Percentiles rank a stretch among this genome's conserved stretches.
These are phyloP conservation scores for Fraxinus angustifolia DNA, from an alignment of 305 asterid species.

Conservation along the genomic window DNA sequence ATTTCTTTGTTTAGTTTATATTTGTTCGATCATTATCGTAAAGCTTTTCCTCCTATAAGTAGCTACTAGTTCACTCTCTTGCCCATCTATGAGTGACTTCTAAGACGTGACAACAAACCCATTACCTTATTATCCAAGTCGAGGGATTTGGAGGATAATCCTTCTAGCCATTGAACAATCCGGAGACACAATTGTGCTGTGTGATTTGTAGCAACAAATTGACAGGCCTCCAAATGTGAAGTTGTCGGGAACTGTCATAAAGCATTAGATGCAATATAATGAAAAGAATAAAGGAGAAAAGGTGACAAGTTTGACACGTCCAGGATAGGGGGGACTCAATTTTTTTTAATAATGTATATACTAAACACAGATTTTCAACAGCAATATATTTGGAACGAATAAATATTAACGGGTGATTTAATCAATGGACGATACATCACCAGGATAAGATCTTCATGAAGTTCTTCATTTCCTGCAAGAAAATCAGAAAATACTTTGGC, in stretches of 20 bases:
- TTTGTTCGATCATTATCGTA: neutral
- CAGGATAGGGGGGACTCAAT: neutral
- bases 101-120: conserved; percentile 1
- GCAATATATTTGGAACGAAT: conserved; percentile 20
- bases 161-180: conserved; percentile 98
- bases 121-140: conserved; percentile 86
- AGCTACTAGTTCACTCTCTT: neutral
- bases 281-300: conserved; percentile 13
- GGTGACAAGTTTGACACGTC: conserved; percentile 6
- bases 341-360: conserved; percentile 6
- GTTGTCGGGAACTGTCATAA: conserved; percentile 72
- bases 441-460: conserved; percentile 65
- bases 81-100: neutral
- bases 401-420: conserved; percentile 11
- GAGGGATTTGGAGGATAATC: conserved; percentile 83
- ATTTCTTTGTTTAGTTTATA: conserved; percentile 3
- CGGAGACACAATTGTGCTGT: conserved; percentile 87
- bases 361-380: conserved; percentile 19
- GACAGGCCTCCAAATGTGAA: conserved; percentile 91
- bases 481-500: conserved; percentile 24
- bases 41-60: neutral
- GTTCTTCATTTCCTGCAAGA: conserved; percentile 83
- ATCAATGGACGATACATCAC: conserved; percentile 39
- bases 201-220: conserved; percentile 66
- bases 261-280: conserved; percentile 20